These are phyloP conservation scores for Stipa capillata DNA, from an alignment of 176 grass and related monocot genomes.

Conservation along the genomic window DNA sequence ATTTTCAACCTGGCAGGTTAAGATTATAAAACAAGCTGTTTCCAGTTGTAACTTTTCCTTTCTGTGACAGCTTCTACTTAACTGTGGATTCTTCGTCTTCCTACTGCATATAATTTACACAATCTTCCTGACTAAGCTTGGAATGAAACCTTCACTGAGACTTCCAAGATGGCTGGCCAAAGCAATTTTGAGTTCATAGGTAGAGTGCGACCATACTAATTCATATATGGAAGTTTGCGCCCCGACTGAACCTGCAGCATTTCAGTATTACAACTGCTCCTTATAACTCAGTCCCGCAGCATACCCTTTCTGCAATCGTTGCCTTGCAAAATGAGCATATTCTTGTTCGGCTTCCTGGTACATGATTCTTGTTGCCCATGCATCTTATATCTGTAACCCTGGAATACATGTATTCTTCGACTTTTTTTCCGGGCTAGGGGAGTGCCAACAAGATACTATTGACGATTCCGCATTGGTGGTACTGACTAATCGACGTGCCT, in stretches of 20 bases:
- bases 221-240: background rate
- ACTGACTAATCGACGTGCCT: too few relatives aligned
- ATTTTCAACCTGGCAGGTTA: conserved; percentile 16
- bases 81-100: conserved; percentile 83
- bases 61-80: conserved; percentile 68
- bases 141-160: conserved; percentile 60
- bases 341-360: background rate
- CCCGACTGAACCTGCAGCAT: background rate
- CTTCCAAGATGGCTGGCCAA: conserved; percentile 70
- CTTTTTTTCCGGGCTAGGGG: too few relatives aligned
- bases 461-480: too few relatives aligned
- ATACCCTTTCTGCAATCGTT: background rate
- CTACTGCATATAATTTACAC: conserved; percentile 82
- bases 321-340: background rate
- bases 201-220: background rate
- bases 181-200: conserved; percentile 36
- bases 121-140: conserved; percentile 70
- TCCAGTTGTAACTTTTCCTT: background rate
- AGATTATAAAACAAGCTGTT: background rate
- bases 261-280: background rate
- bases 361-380: background rate
- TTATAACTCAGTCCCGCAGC: background rate
- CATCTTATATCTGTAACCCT: too few relatives aligned
- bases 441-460: too few relatives aligned
- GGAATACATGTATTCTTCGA: too few relatives aligned